Conservation (phyloP, 1,284 basidiomycete species). For the Tremellales sp. region DNA sequence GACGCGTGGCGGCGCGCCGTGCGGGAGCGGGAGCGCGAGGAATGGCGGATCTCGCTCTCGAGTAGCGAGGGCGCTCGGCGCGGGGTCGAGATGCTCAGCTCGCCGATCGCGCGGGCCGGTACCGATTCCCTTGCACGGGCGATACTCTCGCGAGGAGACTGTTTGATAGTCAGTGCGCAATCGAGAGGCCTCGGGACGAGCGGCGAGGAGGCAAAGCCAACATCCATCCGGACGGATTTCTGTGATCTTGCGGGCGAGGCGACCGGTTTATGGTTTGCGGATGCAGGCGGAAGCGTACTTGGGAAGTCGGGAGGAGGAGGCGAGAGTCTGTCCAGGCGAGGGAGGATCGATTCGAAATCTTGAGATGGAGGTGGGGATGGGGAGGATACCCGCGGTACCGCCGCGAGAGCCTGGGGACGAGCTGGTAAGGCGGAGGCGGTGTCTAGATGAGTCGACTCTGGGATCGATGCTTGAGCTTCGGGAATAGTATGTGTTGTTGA, state of each 20-base stretch:
- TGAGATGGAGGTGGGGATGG: too few species aligned
- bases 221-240: too few species aligned
- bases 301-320: neutral
- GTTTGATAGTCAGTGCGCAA: neutral
- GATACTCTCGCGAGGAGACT: neutral
- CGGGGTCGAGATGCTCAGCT: neutral
- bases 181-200: neutral
- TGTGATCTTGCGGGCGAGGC: neutral
- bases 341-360: too few species aligned
- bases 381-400: too few species aligned
- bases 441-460: too few species aligned
- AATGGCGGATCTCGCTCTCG: neutral
- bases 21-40: conserved; percentile 1
- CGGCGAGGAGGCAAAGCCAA: neutral
- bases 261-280: neutral
- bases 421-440: too few species aligned
- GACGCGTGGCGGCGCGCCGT: neutral
- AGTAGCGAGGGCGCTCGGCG: neutral
- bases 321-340: too few species aligned
- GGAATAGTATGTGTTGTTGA: too few species aligned
- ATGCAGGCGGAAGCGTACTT: neutral
- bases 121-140: too few species aligned
- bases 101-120: neutral
- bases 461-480: too few species aligned
- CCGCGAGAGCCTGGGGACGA: too few species aligned